Evolutionary conservation across 1,284 basidiomycete genomes (phyloP).

Genomic region (Cystobasidium slooffiae): DNA sequence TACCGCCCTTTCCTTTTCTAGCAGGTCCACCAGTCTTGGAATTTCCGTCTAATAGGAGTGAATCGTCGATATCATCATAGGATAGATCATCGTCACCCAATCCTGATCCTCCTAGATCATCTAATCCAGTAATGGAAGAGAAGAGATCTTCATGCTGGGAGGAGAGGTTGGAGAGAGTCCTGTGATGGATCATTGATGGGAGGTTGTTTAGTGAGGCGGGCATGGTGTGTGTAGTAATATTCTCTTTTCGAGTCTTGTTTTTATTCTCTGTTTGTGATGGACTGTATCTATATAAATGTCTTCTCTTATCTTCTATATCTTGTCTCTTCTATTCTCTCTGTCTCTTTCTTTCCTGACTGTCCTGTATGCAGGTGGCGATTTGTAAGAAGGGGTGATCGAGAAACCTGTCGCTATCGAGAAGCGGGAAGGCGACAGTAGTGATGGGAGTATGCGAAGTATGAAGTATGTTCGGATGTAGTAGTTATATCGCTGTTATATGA

Average conservation of each 20-base stretch:
- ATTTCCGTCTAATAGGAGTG: constrained; percentile 14
- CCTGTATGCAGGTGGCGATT: neutral
- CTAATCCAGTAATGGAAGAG: constrained; percentile 31
- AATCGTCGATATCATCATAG: constrained; percentile 35
- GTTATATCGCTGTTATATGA: neutral
- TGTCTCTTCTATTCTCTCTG: neutral
- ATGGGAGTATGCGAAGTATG: neutral
- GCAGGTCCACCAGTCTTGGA: constrained; percentile 3
- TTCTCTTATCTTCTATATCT: neutral
- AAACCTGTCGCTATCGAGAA: no score
- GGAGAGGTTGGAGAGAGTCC: constrained; percentile 27
- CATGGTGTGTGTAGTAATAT: neutral
- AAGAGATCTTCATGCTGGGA: constrained; percentile 39
- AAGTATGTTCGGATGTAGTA: neutral
- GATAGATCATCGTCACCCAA: constrained; percentile 34
- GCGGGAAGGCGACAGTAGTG: no score
- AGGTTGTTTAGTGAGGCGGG: neutral
- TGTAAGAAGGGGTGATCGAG: neutral
- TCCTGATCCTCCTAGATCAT: constrained; percentile 6
- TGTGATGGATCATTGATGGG: neutral
- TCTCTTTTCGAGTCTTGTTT: neutral
- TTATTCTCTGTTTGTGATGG: neutral
- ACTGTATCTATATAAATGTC: neutral
- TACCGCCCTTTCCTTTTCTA: constrained; percentile 18
- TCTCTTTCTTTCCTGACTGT: constrained; percentile 5